A percentile compares a stretch with the other conserved stretches of the same genome.
These are phyloP conservation scores for Rhizopogon sp. DNA, from an alignment of 768 basidiomycete genomes.

Conservation along the genomic window DNA sequence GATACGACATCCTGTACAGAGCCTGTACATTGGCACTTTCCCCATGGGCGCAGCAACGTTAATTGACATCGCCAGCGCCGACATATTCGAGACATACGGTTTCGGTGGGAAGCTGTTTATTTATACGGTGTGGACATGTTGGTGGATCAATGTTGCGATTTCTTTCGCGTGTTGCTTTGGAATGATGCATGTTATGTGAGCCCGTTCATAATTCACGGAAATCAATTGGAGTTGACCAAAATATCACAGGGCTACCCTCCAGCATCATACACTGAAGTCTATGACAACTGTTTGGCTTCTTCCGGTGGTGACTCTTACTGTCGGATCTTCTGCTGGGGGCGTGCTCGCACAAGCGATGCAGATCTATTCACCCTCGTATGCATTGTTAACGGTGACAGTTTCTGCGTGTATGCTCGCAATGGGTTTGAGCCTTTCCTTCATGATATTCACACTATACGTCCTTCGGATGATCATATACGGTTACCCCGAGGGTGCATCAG, in stretches of 20 bases:
- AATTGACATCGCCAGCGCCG: constrained; percentile 43
- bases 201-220: constrained; percentile 17
- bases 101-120: constrained; percentile 51
- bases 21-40: constrained; percentile 42
- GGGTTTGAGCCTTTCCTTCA: constrained; percentile 55
- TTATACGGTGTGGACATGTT: constrained; percentile 54
- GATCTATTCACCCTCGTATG: constrained; percentile 38
- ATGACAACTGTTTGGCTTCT: constrained; percentile 71
- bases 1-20: constrained; percentile 44
- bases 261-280: constrained; percentile 48
- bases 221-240: constrained; percentile 9
- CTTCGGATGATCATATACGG: constrained; percentile 54
- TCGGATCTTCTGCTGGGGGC: constrained; percentile 64
- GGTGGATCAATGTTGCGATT: constrained; percentile 62
- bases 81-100: constrained; percentile 38
- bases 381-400: constrained; percentile 49
- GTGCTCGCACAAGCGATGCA: constrained; percentile 48
- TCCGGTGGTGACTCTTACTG: constrained; percentile 70
- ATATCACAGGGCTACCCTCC: constrained; percentile 45
- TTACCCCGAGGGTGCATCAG: constrained; percentile 38
- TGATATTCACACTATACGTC: constrained; percentile 64
- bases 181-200: constrained; percentile 63
- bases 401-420: constrained; percentile 51
- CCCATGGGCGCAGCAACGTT: constrained; percentile 63
- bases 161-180: constrained; percentile 58